Conservation (phyloP, 371 early-diverging fungal species). For the Paraphysoderma sedebokerense region DNA sequence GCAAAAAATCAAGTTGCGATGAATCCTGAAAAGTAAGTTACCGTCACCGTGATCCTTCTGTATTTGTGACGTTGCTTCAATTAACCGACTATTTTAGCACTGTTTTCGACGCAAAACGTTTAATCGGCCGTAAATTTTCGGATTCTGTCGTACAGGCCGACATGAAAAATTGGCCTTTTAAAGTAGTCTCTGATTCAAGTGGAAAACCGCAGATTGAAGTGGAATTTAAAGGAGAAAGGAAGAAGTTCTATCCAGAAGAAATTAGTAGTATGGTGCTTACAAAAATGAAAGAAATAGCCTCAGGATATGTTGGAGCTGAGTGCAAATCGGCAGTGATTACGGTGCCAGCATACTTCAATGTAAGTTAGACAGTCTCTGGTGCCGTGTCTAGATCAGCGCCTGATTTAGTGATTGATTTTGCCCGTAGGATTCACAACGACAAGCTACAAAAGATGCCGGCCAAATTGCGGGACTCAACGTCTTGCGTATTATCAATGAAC, state of each 20-base stretch:
- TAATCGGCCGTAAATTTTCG: conserved; percentile 44
- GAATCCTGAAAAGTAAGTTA: too few relatives aligned
- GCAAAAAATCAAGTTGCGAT: conserved; percentile 46
- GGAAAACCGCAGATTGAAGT: conserved; percentile 30
- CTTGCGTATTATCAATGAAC: conserved; percentile 22
- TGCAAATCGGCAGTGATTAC: conserved; percentile 34
- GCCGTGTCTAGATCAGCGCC: too few relatives aligned
- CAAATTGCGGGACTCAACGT: conserved; percentile 28
- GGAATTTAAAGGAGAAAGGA: conserved; percentile 26
- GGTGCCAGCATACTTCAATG: conserved; percentile 39
- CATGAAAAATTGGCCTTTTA: conserved; percentile 37
- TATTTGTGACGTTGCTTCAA: too few relatives aligned
- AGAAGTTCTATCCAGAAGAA: conserved; percentile 41
- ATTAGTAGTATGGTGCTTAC: conserved; percentile 38
- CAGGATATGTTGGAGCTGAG: conserved; percentile 28
- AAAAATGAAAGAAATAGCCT: conserved; percentile 43
- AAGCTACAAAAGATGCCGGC: conserved; percentile 31
- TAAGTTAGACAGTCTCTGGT: too few relatives aligned
- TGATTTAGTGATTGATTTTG: too few relatives aligned
- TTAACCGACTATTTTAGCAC: conserved; percentile 30
- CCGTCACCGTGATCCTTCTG: conserved; percentile 30
- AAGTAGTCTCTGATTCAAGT: conserved; percentile 29
- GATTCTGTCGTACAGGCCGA: conserved; percentile 40
- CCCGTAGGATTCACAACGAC: conserved; percentile 27
- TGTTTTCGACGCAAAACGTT: conserved; percentile 53